Base-by-base conservation (phyloP, 495 filamentous ascomycete species). In the Xylaria acuta region DNA sequence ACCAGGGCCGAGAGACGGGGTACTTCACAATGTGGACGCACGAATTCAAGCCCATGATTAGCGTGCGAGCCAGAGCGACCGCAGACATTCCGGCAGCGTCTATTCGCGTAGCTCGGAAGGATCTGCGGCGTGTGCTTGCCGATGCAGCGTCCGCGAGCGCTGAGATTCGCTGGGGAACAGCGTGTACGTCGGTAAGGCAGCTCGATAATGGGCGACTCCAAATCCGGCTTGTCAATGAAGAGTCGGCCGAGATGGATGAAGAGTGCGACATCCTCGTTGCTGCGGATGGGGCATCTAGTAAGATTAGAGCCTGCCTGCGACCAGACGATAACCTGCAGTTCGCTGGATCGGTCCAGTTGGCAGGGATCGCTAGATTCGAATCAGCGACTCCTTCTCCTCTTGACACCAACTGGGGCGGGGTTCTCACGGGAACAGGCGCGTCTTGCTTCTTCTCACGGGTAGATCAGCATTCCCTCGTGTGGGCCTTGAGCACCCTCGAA, bases 211-310 rank as follows among this genome's bases (percentile, higher is more conserved):
- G 75, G 43, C 72, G 54, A 53, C 53, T 78, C 8, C 66, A 62
- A 34, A 75, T 80, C 43, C 66, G 71, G 12, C 69, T 49, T 20
- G 67, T 79, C 12, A 22, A 67, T 3, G 73, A 73, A n/a, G 67
- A 63, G 6, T 38, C 27, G 1, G 65, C 56, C 20, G 76, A 69
- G 22, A 49, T 51, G 14, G 64, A 59, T 41, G 73, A 81, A 11
- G 79, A 80, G 22, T 84, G 81, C 59, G 82, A 82, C 64, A 38
- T 85, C 11, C 72, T 85, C 1, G 70, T 85, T 20, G 80, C 75
- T 12, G 78, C 82, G 0, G 81, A 83, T 71, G 83, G 83, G 2
- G 78, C 80, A 3, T 75, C 66, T 49, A 84, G 82, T 72, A 85
- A 80, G 70, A 75, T 85, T 32, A 72, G 83, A 60, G 66, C 73